Conservation (phyloP, 176 grass and related monocot genomes). For the Paspalum vaginatum region DNA sequence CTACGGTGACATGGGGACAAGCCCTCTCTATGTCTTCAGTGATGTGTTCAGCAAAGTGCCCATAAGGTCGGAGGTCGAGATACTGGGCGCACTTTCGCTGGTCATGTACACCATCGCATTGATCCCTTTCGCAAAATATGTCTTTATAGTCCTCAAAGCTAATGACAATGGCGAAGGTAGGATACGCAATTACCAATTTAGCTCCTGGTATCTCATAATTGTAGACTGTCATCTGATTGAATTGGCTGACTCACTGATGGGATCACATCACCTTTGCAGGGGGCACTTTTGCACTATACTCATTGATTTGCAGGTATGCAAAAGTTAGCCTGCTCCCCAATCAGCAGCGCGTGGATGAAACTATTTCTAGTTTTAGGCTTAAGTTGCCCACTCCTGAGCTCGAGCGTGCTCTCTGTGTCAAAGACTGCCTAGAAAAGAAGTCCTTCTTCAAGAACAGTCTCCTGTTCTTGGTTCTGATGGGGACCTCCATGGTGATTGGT, state of each 20-base stretch:
- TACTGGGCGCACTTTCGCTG: constrained; percentile 86
- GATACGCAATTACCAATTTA: constrained; percentile 11
- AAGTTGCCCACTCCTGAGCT: constrained; percentile 90
- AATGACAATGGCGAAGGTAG: constrained; percentile 96
- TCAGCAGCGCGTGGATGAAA: constrained; percentile 86
- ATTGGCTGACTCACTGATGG: constrained; percentile 7
- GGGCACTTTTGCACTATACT: constrained; percentile 93
- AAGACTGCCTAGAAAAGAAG: constrained; percentile 84
- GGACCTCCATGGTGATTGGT: constrained; percentile 97
- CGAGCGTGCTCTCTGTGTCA: constrained; percentile 80
- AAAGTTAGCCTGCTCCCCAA: constrained; percentile 89
- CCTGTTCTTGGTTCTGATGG: constrained; percentile 92
- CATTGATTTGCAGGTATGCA: constrained; percentile 94
- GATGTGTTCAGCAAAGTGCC: constrained; percentile 98
- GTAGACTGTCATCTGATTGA: neutral
- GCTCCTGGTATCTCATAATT: neutral
- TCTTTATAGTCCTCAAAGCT: constrained; percentile 94
- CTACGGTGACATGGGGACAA: constrained; percentile 96
- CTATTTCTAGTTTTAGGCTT: constrained; percentile 94
- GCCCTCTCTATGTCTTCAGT: constrained; percentile 94
- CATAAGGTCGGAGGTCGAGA: constrained; percentile 86
- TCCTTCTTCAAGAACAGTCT: constrained; percentile 71
- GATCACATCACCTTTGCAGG: constrained; percentile 45
- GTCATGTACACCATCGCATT: constrained; percentile 95
- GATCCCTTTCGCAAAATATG: constrained; percentile 84